Evolutionary conservation across 1,284 basidiomycete genomes (phyloP), one percentile per base, ranked within the genome.

Genomic region (Ganoderma lucidum): DNA sequence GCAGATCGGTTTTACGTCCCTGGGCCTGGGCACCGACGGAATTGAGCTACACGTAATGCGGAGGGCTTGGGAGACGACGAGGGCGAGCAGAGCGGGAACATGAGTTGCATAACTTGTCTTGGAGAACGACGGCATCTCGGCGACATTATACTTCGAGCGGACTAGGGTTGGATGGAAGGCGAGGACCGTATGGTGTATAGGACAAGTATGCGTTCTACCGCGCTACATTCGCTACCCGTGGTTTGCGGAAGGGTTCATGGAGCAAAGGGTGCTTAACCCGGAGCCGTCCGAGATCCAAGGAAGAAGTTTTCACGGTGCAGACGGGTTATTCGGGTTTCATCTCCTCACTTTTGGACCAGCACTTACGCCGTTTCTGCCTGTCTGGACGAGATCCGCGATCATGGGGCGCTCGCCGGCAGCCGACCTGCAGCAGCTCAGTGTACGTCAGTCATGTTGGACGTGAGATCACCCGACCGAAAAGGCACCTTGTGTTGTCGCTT

Each of bases 381-480:
- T n/a, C 37, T 5, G 30, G 59, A 30, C 3, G 39, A 19, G 35
- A 19, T 23, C 39, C 59, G 39, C 15, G 58, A 35, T 9, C 30
- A 45, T 32, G 35, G 59, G n/a, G 32, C 30, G 53, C 41, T 63
- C 17, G 51, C 19, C 10, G 28, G 48, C 48, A 53, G 23, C 48
- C 48, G 48, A 53, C 48, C 48, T 53, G 23, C 48, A 53, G 48
- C 23, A 3, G 3, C 35, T 35, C n/a, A 51, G n/a, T 53, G 23
- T 53, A 53, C 48, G 48, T 53, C 48, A 53, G 48, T 53, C 48
- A 23, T 28, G 12, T 15, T 28, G 48, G 48, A 53, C 65, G 65
- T 63, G 65, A 62, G 51, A 66, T 59, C 23, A 28, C 61, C 61
- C 62, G 61, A 41, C 62, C 39, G 42, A 37, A 30, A 67, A 61